phyloP scores from a whole-genome alignment of 139 green algal genomes.

The Mychonastes homosphaera region DNA sequence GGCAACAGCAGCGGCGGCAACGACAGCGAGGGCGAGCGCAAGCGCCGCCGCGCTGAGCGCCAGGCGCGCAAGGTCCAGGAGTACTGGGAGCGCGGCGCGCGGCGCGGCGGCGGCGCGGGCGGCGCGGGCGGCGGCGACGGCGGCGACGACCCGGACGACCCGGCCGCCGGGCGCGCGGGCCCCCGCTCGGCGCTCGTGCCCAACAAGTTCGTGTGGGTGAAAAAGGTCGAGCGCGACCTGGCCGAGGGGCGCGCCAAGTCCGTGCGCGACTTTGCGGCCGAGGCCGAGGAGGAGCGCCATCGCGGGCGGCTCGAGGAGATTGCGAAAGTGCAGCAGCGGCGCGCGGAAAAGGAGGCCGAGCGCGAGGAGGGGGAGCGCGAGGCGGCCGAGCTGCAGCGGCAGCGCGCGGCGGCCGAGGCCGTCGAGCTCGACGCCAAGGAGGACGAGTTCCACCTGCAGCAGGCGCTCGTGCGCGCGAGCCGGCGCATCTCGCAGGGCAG shows the following conservation, averaged over 20 bases:
- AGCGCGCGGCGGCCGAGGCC: conserved; percentile 58
- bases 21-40: too few species aligned
- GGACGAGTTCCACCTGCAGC: conserved; percentile 56
- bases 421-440: conserved; percentile 74
- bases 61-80: too few species aligned
- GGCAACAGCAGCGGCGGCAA: too few species aligned
- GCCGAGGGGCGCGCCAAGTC: conserved; percentile 33
- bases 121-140: too few species aligned
- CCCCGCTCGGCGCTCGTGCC: too few species aligned
- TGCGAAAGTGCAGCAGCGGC: conserved; percentile 80
- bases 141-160: too few species aligned
- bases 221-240: conserved; percentile 90
- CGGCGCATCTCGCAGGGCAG: conserved; percentile 18
- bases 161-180: too few species aligned
- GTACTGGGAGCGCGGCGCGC: too few species aligned
- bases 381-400: conserved; percentile 49
- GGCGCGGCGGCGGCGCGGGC: too few species aligned
- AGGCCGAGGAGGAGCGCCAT: conserved; percentile 46
- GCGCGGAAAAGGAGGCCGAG: conserved; percentile 72
- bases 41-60: too few species aligned
- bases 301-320: conserved; percentile 81
- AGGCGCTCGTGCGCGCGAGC: conserved; percentile 16
- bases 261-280: conserved; percentile 33
- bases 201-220: conserved; percentile 82
- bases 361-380: conserved; percentile 76